Evolutionary conservation across 768 basidiomycete species (phyloP).

Genomic region (Tubosaeta sp.): DNA sequence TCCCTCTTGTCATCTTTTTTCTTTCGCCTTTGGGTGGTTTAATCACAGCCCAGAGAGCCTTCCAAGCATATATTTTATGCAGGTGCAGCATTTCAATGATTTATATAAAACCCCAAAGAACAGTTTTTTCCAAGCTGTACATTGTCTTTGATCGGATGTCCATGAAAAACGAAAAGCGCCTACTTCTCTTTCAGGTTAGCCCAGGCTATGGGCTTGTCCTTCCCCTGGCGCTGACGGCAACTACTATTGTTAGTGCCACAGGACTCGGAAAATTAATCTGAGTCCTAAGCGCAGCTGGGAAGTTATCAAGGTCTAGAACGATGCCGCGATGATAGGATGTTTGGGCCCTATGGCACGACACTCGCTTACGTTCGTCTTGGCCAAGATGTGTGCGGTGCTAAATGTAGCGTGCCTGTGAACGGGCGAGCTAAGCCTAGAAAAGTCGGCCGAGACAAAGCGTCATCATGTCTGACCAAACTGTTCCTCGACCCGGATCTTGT

Average conservation of each 20-base stretch:
- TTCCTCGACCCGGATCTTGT: neutral
- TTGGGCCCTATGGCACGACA: neutral
- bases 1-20: slow-evolving; percentile 29
- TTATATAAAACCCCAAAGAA: too few species aligned
- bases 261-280: neutral
- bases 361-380: neutral
- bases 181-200: neutral
- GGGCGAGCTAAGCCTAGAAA: neutral
- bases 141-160: neutral
- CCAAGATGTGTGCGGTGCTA: neutral
- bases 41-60: too few species aligned
- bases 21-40: neutral
- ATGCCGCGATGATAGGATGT: neutral
- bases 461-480: neutral
- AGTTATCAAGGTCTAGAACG: neutral
- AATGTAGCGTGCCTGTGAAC: too few species aligned
- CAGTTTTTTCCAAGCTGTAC: neutral
- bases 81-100: neutral
- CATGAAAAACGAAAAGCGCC: neutral
- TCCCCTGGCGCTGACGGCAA: neutral
- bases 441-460: neutral
- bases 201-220: neutral
- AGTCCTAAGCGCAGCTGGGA: neutral
- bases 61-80: neutral
- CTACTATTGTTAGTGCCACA: neutral